Base-by-base conservation (phyloP, 2,329 filamentous ascomycete species). In the Teratosphaeria nubilosa region DNA sequence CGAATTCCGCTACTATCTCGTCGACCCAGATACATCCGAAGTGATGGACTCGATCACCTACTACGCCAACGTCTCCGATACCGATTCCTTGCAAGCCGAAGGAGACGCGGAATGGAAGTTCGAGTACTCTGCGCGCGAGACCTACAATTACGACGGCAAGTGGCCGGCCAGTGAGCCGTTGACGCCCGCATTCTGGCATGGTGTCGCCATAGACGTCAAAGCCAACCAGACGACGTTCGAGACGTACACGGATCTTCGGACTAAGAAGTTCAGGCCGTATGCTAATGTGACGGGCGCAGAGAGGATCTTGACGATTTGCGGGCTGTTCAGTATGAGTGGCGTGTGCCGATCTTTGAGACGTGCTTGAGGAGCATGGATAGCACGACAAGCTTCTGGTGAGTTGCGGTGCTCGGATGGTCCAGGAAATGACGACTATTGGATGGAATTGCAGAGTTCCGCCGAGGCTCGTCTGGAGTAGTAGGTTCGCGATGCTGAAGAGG, bases 111-210 rank as follows among this genome's bases (percentile, higher is more conserved):
- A 72, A n/a, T 85, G 81, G 80, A 72, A 70, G 6, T 77, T 77
- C 55, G 79, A 80, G 67, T 84, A 84, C 69, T 82, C 80, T 2
- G 82, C 80, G 32, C 81, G 79, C 65, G 77, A 78, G 56, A 71
- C 74, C 7, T 84, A 84, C 64, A 81, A 80, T 5, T 74, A 78
- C 1, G 31, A 58, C 6, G 54, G 48, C 5, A 62, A 78, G 20
- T 69, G 68, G 10, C 73, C 73, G 3, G 69, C 68, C 0, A 54
- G 62, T 0, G 66, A 67, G 5, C 76, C 0, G 65, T 67, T 5
- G 76, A 80, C 78, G 1, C 78, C 81, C 0, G 77, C 77, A 0
- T 84, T 84, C 68, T 85, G 82, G 82, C 82, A 84, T 66, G 77
- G 80, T 62, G 73, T 84, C 22, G 84, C 82, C 1, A 71, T 70